Evolutionary conservation across 2,329 filamentous ascomycete species (phyloP).

Genomic region (Fusarium staphyleae): DNA sequence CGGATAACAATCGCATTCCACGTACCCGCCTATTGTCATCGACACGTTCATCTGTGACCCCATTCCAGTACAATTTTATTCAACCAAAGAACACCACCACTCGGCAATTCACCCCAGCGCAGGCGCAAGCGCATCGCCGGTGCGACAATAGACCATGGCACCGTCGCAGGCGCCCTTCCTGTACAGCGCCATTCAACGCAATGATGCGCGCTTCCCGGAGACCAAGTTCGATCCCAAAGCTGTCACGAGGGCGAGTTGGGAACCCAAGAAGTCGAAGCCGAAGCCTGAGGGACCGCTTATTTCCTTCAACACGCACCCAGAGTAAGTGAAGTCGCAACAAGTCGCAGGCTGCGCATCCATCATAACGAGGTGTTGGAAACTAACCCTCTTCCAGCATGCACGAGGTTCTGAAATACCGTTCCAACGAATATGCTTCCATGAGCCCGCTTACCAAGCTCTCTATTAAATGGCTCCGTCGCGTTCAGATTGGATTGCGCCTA

Average conservation of each 20-base stretch:
- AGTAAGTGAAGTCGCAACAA: constrained; percentile 61
- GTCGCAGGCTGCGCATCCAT: constrained; percentile 10
- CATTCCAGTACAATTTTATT: constrained; percentile 16
- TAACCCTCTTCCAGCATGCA: constrained; percentile 57
- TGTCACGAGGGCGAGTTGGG: constrained; percentile 79
- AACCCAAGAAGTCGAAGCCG: constrained; percentile 65
- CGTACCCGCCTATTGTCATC: constrained; percentile 1
- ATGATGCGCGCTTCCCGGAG: constrained; percentile 61
- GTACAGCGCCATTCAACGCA: constrained; percentile 64
- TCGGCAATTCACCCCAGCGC: constrained; percentile 12
- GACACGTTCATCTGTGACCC: constrained; percentile 4
- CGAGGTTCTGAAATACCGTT: constrained; percentile 68
- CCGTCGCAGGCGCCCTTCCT: constrained; percentile 67
- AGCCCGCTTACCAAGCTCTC: constrained; percentile 71
- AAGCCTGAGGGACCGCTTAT: constrained; percentile 79
- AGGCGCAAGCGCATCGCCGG: constrained; percentile 15
- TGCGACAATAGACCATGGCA: constrained; percentile 35
- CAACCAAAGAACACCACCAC: background rate
- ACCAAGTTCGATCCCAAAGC: constrained; percentile 85
- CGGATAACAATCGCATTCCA: constrained; percentile 30
- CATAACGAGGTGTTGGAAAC: background rate
- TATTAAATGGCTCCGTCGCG: constrained; percentile 72
- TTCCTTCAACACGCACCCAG: constrained; percentile 85
- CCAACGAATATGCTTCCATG: constrained; percentile 69
- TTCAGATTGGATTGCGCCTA: constrained; percentile 73